Percentiles rank a stretch among this genome's conserved stretches.
These are phyloP conservation scores for Penicillium macrosclerotiorum DNA, from an alignment of 495 filamentous ascomycete species.

Conservation along the genomic window DNA sequence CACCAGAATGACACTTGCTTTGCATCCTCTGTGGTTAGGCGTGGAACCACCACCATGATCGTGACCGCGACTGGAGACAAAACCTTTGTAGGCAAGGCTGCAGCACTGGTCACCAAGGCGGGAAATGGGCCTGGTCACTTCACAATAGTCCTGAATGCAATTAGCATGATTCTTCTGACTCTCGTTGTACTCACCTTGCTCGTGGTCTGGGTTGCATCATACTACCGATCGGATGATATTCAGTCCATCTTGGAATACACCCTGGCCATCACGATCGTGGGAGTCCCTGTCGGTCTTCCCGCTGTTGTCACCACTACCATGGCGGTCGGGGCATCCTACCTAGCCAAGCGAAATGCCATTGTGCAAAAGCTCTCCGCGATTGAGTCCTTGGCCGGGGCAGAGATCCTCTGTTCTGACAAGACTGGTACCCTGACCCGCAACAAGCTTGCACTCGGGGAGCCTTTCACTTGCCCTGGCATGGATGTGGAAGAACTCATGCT, in stretches of 20 bases:
- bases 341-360: constrained; percentile 88
- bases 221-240: constrained; percentile 80
- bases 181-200: constrained; percentile 78
- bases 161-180: constrained; percentile 69
- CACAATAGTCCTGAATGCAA: constrained; percentile 81
- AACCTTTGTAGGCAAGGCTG: constrained; percentile 86
- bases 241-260: constrained; percentile 79
- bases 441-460: constrained; percentile 81
- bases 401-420: constrained; percentile 97
- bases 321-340: constrained; percentile 89
- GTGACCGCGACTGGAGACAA: constrained; percentile 80
- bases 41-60: constrained; percentile 79
- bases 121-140: constrained; percentile 75
- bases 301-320: constrained; percentile 95
- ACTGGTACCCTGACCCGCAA: constrained; percentile 85
- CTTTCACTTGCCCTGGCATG: constrained; percentile 76
- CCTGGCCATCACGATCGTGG: constrained; percentile 80
- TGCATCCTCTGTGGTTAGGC: constrained; percentile 85
- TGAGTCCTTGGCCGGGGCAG: constrained; percentile 88
- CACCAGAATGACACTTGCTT: constrained; percentile 74
- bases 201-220: constrained; percentile 80
- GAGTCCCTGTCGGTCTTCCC: constrained; percentile 92
- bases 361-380: constrained; percentile 93
- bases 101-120: constrained; percentile 77
- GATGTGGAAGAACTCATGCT: constrained; percentile 84